Percentiles rank a stretch among this genome's conserved stretches.
These are phyloP conservation scores for Nakazawaea populi DNA, from an alignment of 805 yeast species.

Conservation along the genomic window DNA sequence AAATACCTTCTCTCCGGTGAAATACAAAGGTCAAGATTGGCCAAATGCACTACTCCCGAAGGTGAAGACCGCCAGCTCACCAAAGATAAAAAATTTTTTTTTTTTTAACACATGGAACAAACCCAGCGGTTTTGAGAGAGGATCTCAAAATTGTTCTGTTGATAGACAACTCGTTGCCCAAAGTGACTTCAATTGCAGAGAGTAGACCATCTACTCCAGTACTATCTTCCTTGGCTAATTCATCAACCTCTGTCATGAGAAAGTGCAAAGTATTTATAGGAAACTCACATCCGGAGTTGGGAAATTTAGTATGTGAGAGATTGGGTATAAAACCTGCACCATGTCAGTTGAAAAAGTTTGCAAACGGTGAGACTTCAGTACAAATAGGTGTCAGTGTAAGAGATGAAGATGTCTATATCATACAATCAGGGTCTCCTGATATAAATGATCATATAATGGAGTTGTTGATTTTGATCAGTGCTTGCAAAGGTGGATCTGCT, in stretches of 20 bases:
- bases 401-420: conserved; percentile 93
- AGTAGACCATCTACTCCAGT: conserved; percentile 6
- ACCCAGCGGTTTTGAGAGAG: too few species aligned
- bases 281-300: conserved; percentile 92
- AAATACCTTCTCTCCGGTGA: not conserved
- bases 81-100: not conserved
- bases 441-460: conserved; percentile 96
- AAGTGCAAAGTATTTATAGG: conserved; percentile 97
- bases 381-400: conserved; percentile 92
- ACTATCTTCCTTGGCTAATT: not conserved
- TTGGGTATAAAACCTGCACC: conserved; percentile 94
- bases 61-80: not conserved
- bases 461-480: conserved; percentile 83
- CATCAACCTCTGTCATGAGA: conserved; percentile 52
- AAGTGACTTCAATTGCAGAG: conserved; percentile 1
- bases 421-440: conserved; percentile 85
- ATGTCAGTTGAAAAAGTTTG: conserved; percentile 83
- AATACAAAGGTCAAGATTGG: not conserved
- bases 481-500: conserved; percentile 98
- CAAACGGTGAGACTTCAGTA: conserved; percentile 97
- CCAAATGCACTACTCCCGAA: not conserved
- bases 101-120: too few species aligned
- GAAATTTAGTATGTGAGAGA: conserved; percentile 81
- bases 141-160: not conserved
- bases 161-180: not conserved